Evolutionary conservation across 306 rosid genomes (phyloP), one percentile per base, ranked within the genome.

Genomic region (Elaeagnus macrophylla): DNA sequence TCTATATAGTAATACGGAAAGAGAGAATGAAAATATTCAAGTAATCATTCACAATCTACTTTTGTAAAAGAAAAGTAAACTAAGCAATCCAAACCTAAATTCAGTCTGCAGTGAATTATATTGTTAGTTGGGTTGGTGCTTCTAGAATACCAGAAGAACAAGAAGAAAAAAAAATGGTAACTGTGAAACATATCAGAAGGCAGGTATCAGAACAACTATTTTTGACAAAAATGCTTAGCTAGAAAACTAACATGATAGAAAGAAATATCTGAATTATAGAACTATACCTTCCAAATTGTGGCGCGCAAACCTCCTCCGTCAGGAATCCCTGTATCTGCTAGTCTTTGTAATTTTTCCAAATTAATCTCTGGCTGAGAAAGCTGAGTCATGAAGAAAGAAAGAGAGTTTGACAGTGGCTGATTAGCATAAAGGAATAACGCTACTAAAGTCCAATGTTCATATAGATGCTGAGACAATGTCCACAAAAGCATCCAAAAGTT

Each of bases 251-350:
- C 48, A 9, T 44, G 48, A 44, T 6, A 44, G 14, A 15, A 11
- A 12, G 11, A n/a, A 42, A 42, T 2, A 12, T 40, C 14, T 35
- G 3, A 57, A 35, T 12, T 13, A 18, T 39, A 35, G n/a, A 44
- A 3, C 7, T 40, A 10, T 69, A 87, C 96, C 96, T 87, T 87
- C 96, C 94, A 83, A 50, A 73, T 55, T 4, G 74, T 77, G 18
- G 89, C 86, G 7, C 87, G 82, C 77, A 83, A 75, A 60, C 81
- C 72, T 59, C 85, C 94, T 67, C 75, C 94, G 67, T 83, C 73
- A 6, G 80, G 87, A 72, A 83, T 77, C 49, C 96, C 94, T 49
- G 77, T 61, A 70, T 73, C 67, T 5, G 87, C 82, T 72, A 79
- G 71, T 75, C 94, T 79, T 62, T 80, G 96, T 58, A 81, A 66